Evolutionary conservation across 2,329 filamentous ascomycete genomes (phyloP).

Genomic region (Arthrobotrys conoides): DNA sequence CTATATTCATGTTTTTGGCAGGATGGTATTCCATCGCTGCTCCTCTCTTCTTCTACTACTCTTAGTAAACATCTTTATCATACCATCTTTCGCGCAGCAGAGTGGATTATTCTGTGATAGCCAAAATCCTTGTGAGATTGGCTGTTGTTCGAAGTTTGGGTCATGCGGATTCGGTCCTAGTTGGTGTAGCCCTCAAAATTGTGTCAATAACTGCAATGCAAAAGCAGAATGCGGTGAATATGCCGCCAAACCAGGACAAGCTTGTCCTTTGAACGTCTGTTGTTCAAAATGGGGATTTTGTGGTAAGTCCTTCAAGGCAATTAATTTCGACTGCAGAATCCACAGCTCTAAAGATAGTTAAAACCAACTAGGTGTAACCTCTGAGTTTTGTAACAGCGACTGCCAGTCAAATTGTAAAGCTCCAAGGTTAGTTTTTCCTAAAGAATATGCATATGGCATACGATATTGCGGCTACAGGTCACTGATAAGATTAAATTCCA

Average conservation of each 20-base stretch:
- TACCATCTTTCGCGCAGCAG: no score
- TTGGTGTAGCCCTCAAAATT: slow-evolving; percentile 63
- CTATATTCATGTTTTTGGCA: no score
- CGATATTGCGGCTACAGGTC: neutral
- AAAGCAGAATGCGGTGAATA: slow-evolving; percentile 66
- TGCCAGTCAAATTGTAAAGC: slow-evolving; percentile 1
- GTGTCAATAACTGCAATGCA: slow-evolving; percentile 66
- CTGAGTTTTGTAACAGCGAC: neutral
- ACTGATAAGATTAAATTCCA: no score
- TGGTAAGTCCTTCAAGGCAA: slow-evolving; percentile 18
- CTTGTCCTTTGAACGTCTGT: slow-evolving; percentile 65
- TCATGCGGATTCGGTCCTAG: slow-evolving; percentile 10
- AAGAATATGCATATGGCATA: no score
- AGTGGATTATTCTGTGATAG: neutral
- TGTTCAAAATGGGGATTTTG: slow-evolving; percentile 61
- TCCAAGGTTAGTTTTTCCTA: slow-evolving; percentile 5
- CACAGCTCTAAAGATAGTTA: no score
- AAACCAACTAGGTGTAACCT: neutral
- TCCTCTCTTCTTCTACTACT: no score
- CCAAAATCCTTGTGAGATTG: neutral
- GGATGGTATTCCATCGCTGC: no score
- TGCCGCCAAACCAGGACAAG: slow-evolving; percentile 61
- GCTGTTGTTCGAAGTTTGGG: slow-evolving; percentile 11
- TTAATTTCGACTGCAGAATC: no score
- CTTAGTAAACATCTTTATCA: no score